Percentiles rank a stretch among this genome's conserved stretches.
phyloP scores from a whole-genome alignment of 805 yeast species.

The Saturnispora mendoncae region DNA sequence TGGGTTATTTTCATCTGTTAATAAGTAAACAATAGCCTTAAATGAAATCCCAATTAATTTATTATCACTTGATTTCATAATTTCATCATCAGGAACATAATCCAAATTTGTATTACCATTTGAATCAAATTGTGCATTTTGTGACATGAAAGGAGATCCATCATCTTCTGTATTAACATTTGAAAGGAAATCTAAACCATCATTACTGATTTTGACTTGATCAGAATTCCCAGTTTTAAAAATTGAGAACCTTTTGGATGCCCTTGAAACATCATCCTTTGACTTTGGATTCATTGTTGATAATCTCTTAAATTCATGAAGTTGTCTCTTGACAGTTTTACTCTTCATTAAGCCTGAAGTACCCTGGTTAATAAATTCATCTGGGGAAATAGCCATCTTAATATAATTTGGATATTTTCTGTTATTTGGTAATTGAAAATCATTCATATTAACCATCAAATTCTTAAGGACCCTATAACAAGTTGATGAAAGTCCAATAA shows the following conservation, averaged over 20 bases:
- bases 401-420: slow-evolving; percentile 62
- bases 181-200: slow-evolving; percentile 38
- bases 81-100: slow-evolving; percentile 32
- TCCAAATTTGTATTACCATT: slow-evolving; percentile 4
- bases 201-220: slow-evolving; percentile 37
- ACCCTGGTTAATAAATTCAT: slow-evolving; percentile 51
- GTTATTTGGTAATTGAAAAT: slow-evolving; percentile 49
- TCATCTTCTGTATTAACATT: slow-evolving; percentile 18
- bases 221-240: slow-evolving; percentile 44
- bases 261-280: slow-evolving; percentile 3
- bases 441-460: slow-evolving; percentile 41
- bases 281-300: slow-evolving; percentile 5
- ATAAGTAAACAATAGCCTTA: slow-evolving; percentile 52
- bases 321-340: slow-evolving; percentile 26
- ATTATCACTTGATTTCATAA: slow-evolving; percentile 41
- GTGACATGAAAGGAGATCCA: slow-evolving; percentile 23
- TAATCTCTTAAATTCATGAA: slow-evolving; percentile 12
- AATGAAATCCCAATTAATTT: slow-evolving; percentile 62
- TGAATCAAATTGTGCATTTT: slow-evolving; percentile 14
- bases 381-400: slow-evolving; percentile 47
- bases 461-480: slow-evolving; percentile 48
- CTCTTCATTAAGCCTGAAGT: slow-evolving; percentile 49
- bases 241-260: slow-evolving; percentile 38
- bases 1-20: slow-evolving; percentile 56
- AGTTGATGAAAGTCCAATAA: slow-evolving; percentile 43